Evolutionary conservation across 495 filamentous ascomycete genomes (phyloP).

Genomic region (Beverwykella pulmonaria): DNA sequence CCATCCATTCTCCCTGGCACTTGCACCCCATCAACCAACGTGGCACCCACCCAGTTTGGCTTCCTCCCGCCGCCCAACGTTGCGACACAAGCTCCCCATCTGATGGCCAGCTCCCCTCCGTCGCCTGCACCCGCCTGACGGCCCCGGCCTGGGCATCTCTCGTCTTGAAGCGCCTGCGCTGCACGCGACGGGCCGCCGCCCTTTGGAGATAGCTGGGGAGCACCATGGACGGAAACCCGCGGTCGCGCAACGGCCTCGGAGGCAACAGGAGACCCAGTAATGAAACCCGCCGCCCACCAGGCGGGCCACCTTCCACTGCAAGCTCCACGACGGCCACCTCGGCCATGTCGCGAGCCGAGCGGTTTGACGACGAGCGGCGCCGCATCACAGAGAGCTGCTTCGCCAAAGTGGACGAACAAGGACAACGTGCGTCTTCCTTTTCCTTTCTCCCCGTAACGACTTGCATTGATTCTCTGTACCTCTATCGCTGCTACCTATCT

Average conservation of each 20-base stretch:
- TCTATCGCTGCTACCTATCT: conserved; percentile 9
- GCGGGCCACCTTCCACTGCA: conserved; percentile 18
- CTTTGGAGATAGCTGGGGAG: background rate
- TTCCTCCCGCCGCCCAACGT: background rate
- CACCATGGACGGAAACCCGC: conserved; percentile 33
- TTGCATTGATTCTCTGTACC: background rate
- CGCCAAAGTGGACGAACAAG: conserved; percentile 80
- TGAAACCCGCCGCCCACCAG: conserved; percentile 27
- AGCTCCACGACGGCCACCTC: conserved; percentile 13
- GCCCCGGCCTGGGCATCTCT: background rate
- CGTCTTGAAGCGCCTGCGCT: background rate
- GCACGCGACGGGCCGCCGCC: background rate
- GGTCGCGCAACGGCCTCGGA: conserved; percentile 24
- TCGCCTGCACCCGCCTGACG: conserved; percentile 7
- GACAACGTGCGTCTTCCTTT: conserved; percentile 63
- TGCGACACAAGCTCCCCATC: conserved; percentile 3
- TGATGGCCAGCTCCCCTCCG: background rate
- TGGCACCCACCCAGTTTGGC: background rate
- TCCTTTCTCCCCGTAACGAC: conserved; percentile 3
- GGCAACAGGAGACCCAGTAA: conserved; percentile 25
- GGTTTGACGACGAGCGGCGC: conserved; percentile 93
- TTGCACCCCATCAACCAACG: background rate
- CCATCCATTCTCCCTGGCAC: background rate
- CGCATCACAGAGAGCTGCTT: conserved; percentile 93
- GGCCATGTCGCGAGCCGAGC: conserved; percentile 69